A percentile compares a stretch with the other conserved stretches of the same genome.
These are phyloP conservation scores for Raddia distichophylla DNA, from an alignment of 176 grass and related monocot species.

Conservation along the genomic window DNA sequence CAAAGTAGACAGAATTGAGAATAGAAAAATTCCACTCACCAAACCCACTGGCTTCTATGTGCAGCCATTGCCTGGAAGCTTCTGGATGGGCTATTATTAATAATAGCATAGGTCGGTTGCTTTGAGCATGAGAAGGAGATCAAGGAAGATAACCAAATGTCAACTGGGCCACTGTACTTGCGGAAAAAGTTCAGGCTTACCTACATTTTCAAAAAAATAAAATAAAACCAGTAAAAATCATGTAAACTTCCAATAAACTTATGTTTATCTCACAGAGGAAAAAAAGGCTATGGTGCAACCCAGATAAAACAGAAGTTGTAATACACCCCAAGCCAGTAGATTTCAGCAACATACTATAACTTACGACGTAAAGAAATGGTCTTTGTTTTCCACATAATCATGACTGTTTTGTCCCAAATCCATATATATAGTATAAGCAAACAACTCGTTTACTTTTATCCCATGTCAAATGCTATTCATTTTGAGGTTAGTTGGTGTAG, in stretches of 20 bases:
- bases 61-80: conserved; percentile 67
- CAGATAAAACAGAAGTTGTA: not conserved
- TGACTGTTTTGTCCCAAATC: not conserved
- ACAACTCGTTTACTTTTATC: not conserved
- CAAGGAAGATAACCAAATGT: conserved; percentile 62
- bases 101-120: conserved; percentile 43
- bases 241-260: not conserved
- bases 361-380: not conserved
- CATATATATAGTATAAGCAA: not conserved
- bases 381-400: not conserved
- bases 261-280: not conserved
- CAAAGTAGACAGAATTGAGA: too few relatives aligned
- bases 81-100: conserved; percentile 57
- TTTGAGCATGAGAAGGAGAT: conserved; percentile 35
- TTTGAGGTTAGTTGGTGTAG: not conserved
- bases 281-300: not conserved
- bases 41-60: conserved; percentile 78
- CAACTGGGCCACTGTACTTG: conserved; percentile 69
- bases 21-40: conserved; percentile 45
- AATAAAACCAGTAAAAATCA: not conserved
- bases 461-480: not conserved
- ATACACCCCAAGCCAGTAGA: not conserved
- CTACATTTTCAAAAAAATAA: conserved; percentile 44
- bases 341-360: not conserved
- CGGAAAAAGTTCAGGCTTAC: conserved; percentile 63